A percentile compares a stretch with the other conserved stretches of the same genome.
phyloP scores from a whole-genome alignment of 768 basidiomycete genomes.

The Ramaria sp. region DNA sequence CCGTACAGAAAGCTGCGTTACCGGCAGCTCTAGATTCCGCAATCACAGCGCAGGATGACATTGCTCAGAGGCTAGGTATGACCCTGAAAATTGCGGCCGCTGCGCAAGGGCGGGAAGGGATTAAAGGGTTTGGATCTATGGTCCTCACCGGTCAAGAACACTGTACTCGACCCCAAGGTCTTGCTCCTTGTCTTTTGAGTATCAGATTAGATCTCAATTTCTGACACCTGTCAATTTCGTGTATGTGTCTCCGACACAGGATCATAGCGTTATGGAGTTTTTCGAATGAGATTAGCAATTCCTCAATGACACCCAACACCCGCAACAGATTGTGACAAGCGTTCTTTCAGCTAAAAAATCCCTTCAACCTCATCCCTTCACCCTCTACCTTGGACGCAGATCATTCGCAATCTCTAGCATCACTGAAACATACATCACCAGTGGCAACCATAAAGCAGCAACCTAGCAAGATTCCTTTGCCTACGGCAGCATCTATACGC shows the following conservation, averaged over 20 bases:
- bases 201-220: not conserved
- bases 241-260: too few relatives aligned
- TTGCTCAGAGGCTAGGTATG: not conserved
- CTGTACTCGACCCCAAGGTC: too few relatives aligned
- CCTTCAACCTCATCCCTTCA: conserved; percentile 1
- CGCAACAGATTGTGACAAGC: not conserved
- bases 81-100: not conserved
- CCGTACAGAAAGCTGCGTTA: not conserved
- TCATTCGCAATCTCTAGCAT: not conserved
- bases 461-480: not conserved
- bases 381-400: not conserved
- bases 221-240: not conserved
- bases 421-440: not conserved
- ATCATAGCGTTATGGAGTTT: not conserved
- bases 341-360: not conserved
- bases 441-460: not conserved
- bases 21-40: not conserved
- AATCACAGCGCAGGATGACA: not conserved
- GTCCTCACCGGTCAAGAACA: not conserved
- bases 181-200: too few relatives aligned
- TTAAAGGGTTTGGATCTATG: not conserved
- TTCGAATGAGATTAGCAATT: not conserved
- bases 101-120: not conserved
- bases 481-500: too few relatives aligned
- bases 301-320: not conserved